Percentiles rank a stretch among this genome's conserved stretches.
These are phyloP conservation scores for Fusarium avenaceum DNA, from an alignment of 2,329 filamentous ascomycete species.

Conservation along the genomic window DNA sequence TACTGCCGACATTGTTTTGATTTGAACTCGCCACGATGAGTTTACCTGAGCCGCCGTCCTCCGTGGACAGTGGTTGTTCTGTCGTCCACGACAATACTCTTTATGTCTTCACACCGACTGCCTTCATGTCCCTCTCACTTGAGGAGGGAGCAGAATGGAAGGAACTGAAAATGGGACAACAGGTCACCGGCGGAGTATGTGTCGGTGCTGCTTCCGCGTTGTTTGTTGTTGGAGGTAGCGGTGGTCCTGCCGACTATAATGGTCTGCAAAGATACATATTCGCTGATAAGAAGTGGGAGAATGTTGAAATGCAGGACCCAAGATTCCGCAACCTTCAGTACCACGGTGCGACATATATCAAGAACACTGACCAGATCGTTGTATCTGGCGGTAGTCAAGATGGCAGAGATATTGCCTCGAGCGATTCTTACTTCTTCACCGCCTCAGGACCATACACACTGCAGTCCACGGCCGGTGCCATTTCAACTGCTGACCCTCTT, in stretches of 20 bases:
- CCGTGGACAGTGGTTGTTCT: conserved; percentile 84
- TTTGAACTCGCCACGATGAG: conserved; percentile 67
- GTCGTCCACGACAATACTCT: conserved; percentile 84
- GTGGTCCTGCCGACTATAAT: conserved; percentile 67
- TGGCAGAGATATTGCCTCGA: conserved; percentile 69
- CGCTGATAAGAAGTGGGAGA: conserved; percentile 66
- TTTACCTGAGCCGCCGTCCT: conserved; percentile 76
- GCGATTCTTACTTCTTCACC: conserved; percentile 81
- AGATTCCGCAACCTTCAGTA: conserved; percentile 72
- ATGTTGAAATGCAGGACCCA: conserved; percentile 53
- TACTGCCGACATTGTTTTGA: conserved; percentile 28
- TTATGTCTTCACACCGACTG: conserved; percentile 82
- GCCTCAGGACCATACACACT: conserved; percentile 75
- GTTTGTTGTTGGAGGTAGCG: conserved; percentile 84
- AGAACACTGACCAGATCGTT: conserved; percentile 77
- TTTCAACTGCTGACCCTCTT: conserved; percentile 74
- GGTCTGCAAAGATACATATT: conserved; percentile 80
- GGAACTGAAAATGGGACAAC: conserved; percentile 72
- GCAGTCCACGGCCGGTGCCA: conserved; percentile 69
- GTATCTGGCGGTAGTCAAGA: conserved; percentile 83
- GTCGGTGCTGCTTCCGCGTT: conserved; percentile 79
- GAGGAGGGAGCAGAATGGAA: conserved; percentile 79
- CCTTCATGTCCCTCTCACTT: conserved; percentile 81
- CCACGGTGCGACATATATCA: conserved; percentile 83
- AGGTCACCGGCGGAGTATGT: conserved; percentile 82